These are phyloP conservation scores for Podila verticillata DNA, from an alignment of 192 early-diverging fungal genomes.

Conservation along the genomic window DNA sequence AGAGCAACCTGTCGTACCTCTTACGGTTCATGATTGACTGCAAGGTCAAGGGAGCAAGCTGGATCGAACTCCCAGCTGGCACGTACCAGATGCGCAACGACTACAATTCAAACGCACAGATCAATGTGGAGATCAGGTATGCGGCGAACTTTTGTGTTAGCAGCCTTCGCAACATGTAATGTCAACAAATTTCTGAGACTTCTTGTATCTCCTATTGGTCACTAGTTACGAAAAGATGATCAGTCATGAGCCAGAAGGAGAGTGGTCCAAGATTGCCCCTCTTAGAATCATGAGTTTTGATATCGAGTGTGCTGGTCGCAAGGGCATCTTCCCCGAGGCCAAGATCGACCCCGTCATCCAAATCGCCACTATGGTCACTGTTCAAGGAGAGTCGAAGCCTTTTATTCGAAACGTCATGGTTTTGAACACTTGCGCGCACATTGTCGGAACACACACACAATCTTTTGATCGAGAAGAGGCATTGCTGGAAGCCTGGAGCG, in stretches of 20 bases:
- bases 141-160: not conserved
- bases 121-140: conserved; percentile 84
- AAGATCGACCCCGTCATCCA: conserved; percentile 95
- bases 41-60: conserved; percentile 84
- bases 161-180: not conserved
- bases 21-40: conserved; percentile 97
- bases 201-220: no score
- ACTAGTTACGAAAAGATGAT: conserved; percentile 78
- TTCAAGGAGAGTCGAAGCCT: conserved; percentile 90
- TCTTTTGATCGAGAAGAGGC: conserved; percentile 84
- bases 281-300: conserved; percentile 95
- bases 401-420: conserved; percentile 97
- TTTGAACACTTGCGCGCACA: conserved; percentile 89
- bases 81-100: conserved; percentile 68
- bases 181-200: no score
- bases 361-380: conserved; percentile 93
- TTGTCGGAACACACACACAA: conserved; percentile 88
- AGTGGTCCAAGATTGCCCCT: conserved; percentile 95
- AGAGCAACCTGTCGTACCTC: conserved; percentile 89
- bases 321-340: conserved; percentile 95
- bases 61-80: conserved; percentile 88
- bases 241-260: conserved; percentile 85
- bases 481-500: conserved; percentile 83
- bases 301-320: conserved; percentile 97
- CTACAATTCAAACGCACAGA: conserved; percentile 71